phyloP scores from a whole-genome alignment of 1,139 yeast species.

The Debaryomyces robertsiae region DNA sequence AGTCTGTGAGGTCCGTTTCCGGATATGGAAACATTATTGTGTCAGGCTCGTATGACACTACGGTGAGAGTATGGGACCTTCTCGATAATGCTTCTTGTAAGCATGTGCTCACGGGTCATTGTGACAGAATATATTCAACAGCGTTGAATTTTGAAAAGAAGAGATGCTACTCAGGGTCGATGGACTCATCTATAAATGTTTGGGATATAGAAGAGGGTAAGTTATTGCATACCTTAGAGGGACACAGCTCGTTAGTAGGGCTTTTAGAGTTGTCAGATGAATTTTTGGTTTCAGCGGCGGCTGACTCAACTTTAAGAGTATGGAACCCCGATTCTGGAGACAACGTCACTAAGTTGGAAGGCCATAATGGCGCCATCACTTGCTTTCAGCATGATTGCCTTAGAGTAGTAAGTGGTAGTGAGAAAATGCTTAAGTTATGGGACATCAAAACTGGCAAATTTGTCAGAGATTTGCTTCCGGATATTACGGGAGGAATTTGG shows the following conservation, averaged over 20 bases:
- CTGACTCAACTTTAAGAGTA: slow-evolving; percentile 85
- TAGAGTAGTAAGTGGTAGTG: slow-evolving; percentile 87
- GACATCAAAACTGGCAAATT: slow-evolving; percentile 76
- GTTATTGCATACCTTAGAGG: slow-evolving; percentile 65
- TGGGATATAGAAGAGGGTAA: slow-evolving; percentile 87
- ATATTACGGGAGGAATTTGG: slow-evolving; percentile 87
- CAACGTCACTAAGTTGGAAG: slow-evolving; percentile 69
- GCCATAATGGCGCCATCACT: slow-evolving; percentile 87
- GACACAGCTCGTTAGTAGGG: slow-evolving; percentile 91
- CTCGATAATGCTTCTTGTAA: slow-evolving; percentile 68
- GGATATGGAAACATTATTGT: slow-evolving; percentile 84
- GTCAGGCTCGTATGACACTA: slow-evolving; percentile 89
- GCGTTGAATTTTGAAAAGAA: slow-evolving; percentile 75
- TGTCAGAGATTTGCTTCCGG: slow-evolving; percentile 73
- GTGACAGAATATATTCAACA: slow-evolving; percentile 84
- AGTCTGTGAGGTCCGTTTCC: slow-evolving; percentile 84
- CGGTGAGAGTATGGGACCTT: slow-evolving; percentile 91
- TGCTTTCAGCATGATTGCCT: slow-evolving; percentile 91
- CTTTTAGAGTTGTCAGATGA: slow-evolving; percentile 75
- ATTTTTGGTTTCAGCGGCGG: slow-evolving; percentile 92
- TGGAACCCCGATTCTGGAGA: slow-evolving; percentile 89
- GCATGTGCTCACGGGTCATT: slow-evolving; percentile 78
- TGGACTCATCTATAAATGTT: slow-evolving; percentile 85
- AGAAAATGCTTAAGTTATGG: slow-evolving; percentile 79
- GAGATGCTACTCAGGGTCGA: slow-evolving; percentile 87